Evolutionary conservation across 768 basidiomycete genomes (phyloP), one percentile per base, ranked within the genome.

Genomic region (Mycena polygramma): DNA sequence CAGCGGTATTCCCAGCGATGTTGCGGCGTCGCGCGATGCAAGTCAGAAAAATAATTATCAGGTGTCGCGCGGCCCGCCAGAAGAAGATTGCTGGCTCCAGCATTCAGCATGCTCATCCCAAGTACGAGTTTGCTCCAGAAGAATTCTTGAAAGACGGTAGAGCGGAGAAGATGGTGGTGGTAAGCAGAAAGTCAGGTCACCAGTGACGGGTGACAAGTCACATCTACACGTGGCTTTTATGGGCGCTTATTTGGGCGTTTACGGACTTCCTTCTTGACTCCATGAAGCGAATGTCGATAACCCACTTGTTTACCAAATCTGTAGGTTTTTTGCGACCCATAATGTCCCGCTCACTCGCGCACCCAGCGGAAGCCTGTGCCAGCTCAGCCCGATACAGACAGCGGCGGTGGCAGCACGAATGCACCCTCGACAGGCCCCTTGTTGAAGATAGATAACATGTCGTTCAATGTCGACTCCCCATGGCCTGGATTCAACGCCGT

Each of bases 401-500:
- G 30, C 30, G 30, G 30, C 19, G 26, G 36, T 14, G 59, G 37
- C 35, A 20, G n/a, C 13, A 15, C 20, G 45, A 22, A 48, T 60
- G 46, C 4, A 36, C 46, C 36, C 9, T 11, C 41, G 41, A 19
- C 15, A 24, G 2, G 3, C 37, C 7, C 20, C 20, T 20, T 17
- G 39, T 26, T 19, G 20, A 57, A 57, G 46, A 68, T 68, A 55
- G 45, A 53, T 4, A 63, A 69, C 49, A 69, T 51, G 49, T 57
- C 61, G 0, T 30, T 69, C 37, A 69, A 71, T 26, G 39, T 58
- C 13, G 45, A 51, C 0, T 46, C 63, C 4, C 19, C 30, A 0
- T 90, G 89, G 88, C 81, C 76, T 46, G 87, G 87, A 8, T 86
- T 85, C 62, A 60, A 74, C 24, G 71, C 74, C 1, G 77, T 90